A percentile compares a stretch with the other conserved stretches of the same genome.
Conservation (phyloP, 129 eudicot species). For the Scalesia atractyloides region DNA sequence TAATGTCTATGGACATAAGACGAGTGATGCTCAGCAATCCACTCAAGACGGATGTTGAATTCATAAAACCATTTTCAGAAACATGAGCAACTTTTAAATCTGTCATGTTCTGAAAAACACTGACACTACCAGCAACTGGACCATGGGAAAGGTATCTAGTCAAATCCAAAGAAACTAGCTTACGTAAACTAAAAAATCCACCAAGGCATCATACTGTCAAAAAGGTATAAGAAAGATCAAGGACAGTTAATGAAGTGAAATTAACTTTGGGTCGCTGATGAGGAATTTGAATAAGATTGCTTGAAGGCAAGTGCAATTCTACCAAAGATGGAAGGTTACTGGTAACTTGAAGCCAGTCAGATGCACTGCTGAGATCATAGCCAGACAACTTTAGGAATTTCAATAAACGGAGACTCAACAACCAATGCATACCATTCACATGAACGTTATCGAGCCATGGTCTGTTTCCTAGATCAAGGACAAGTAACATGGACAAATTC, state of each 20-base stretch:
- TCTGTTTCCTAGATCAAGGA: constrained; percentile 19
- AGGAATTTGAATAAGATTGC: constrained; percentile 27
- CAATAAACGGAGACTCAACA: constrained; percentile 32
- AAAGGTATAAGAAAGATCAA: constrained; percentile 46
- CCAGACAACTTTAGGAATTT: constrained; percentile 31
- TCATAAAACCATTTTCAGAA: constrained; percentile 26
- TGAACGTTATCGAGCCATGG: neutral
- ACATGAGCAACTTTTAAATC: constrained; percentile 6
- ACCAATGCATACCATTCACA: constrained; percentile 26
- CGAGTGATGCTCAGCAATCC: constrained; percentile 20
- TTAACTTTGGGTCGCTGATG: neutral
- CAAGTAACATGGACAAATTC: constrained; percentile 32
- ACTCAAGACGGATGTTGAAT: constrained; percentile 20
- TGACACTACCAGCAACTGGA: constrained; percentile 6
- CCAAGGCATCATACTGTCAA: constrained; percentile 23
- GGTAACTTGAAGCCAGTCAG: constrained; percentile 40
- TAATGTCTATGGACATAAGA: constrained; percentile 30
- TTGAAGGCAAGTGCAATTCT: constrained; percentile 27
- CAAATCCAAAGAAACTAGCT: constrained; percentile 31
- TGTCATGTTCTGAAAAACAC: constrained; percentile 28
- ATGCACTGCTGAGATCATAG: constrained; percentile 27
- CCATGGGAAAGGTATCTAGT: constrained; percentile 29
- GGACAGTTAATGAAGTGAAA: constrained; percentile 20
- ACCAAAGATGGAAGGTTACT: constrained; percentile 36
- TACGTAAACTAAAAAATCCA: constrained; percentile 42